These are phyloP conservation scores for Rauvolfia tetraphylla DNA, from an alignment of 257 asterid species.

Conservation along the genomic window DNA sequence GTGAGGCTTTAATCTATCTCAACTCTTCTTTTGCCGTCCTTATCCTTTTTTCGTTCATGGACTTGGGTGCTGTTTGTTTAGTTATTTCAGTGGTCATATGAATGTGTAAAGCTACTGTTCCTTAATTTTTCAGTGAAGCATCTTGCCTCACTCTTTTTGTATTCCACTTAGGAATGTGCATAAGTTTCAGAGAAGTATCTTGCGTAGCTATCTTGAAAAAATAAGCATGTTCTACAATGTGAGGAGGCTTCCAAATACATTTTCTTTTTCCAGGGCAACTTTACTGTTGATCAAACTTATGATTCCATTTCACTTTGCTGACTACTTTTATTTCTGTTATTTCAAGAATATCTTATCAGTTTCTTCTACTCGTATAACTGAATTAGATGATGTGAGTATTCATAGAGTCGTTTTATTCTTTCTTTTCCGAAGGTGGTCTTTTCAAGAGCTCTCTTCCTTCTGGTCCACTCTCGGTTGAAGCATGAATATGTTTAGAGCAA, in stretches of 20 bases:
- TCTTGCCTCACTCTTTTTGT: no score
- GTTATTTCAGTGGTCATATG: not conserved
- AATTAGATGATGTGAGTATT: not conserved
- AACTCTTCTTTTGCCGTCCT: not conserved
- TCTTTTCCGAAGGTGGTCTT: no score
- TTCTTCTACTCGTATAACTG: not conserved
- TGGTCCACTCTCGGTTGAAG: not conserved
- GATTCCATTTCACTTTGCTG: not conserved
- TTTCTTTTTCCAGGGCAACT: not conserved
- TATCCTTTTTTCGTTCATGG: slow-evolving; percentile 2
- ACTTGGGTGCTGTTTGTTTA: not conserved
- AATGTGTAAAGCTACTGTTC: not conserved
- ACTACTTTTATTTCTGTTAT: not conserved
- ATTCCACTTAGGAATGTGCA: not conserved
- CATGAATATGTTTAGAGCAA: not conserved
- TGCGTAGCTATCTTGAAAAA: not conserved
- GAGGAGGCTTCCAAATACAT: not conserved
- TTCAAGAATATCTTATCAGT: not conserved
- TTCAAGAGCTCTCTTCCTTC: no score
- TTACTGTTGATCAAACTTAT: not conserved
- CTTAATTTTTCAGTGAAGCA: not conserved
- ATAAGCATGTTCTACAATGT: not conserved
- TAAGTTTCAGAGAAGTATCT: not conserved
- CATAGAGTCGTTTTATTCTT: no score
- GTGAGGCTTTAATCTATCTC: slow-evolving; percentile 33